Evolutionary conservation across 2,329 filamentous ascomycete species (phyloP).

Genomic region (Fulvia fulva): DNA sequence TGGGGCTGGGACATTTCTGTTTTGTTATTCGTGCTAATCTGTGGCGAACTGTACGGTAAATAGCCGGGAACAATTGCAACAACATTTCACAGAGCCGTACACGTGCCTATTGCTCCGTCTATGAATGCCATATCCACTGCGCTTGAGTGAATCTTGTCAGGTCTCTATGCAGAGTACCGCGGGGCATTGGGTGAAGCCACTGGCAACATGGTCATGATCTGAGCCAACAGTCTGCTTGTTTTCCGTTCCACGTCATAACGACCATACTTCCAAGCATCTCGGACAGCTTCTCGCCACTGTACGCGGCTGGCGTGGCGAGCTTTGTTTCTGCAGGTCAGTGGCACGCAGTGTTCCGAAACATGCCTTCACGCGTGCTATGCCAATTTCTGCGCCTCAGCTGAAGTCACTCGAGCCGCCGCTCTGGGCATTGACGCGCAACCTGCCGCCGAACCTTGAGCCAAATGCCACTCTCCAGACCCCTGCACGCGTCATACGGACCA

Average conservation of each 20-base stretch:
- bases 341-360: neutral
- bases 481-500: no score
- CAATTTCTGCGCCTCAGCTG: slow-evolving; percentile 3
- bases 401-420: neutral
- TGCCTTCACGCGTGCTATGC: neutral
- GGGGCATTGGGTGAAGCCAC: neutral
- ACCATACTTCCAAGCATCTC: neutral
- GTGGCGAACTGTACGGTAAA: slow-evolving; percentile 6
- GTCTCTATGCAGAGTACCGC: neutral
- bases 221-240: neutral
- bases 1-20: neutral
- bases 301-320: neutral
- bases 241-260: neutral
- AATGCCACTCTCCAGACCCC: slow-evolving; percentile 8
- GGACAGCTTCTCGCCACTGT: neutral
- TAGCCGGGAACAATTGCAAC: neutral
- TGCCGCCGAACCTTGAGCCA: slow-evolving; percentile 15
- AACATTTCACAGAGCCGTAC: no score
- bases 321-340: neutral
- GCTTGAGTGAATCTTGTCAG: no score
- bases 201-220: neutral
- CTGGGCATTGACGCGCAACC: neutral
- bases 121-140: no score
- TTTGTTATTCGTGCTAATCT: neutral
- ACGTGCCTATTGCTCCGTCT: no score